Percentiles rank a stretch among this genome's conserved stretches.
These are phyloP conservation scores for Hyaloscypha variabilis DNA, from an alignment of 495 filamentous ascomycete species.

Conservation along the genomic window DNA sequence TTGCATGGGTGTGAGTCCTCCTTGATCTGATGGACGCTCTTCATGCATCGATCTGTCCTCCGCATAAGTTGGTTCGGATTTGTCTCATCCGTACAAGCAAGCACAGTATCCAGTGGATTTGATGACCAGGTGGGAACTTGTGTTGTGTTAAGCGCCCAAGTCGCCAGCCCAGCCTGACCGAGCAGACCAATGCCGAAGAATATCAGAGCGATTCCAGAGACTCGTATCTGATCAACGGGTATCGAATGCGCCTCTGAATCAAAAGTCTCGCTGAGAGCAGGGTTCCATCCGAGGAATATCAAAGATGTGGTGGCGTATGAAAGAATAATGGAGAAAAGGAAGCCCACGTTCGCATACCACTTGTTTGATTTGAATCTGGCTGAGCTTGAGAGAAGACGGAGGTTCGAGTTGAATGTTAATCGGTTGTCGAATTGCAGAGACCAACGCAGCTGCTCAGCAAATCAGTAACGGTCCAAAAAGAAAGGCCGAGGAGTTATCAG, in stretches of 20 bases:
- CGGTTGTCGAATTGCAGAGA: constrained; percentile 17
- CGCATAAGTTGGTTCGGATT: constrained; percentile 29
- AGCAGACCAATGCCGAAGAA: constrained; percentile 39
- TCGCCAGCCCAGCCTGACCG: constrained; percentile 38
- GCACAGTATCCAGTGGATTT: constrained; percentile 38
- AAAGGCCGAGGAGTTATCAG: too few species aligned
- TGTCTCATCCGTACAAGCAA: constrained; percentile 29
- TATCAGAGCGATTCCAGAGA: constrained; percentile 38
- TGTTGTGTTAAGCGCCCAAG: constrained; percentile 37
- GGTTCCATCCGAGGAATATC: constrained; percentile 39
- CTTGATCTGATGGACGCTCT: constrained; percentile 32
- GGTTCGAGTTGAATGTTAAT: constrained; percentile 27
- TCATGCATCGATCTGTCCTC: constrained; percentile 37
- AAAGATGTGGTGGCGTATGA: constrained; percentile 42
- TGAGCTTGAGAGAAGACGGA: constrained; percentile 23
- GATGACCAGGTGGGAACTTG: constrained; percentile 40
- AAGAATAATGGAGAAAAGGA: constrained; percentile 36
- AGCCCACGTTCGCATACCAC: constrained; percentile 33
- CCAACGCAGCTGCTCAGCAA: too few species aligned
- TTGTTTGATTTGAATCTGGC: constrained; percentile 17
- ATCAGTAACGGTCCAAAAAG: too few species aligned
- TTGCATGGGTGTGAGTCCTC: constrained; percentile 34
- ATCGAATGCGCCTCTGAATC: neutral
- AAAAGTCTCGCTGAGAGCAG: constrained; percentile 24
- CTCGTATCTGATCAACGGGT: constrained; percentile 31